phyloP scores from a whole-genome alignment of 2,329 filamentous ascomycete species.

The Alternaria viburni region DNA sequence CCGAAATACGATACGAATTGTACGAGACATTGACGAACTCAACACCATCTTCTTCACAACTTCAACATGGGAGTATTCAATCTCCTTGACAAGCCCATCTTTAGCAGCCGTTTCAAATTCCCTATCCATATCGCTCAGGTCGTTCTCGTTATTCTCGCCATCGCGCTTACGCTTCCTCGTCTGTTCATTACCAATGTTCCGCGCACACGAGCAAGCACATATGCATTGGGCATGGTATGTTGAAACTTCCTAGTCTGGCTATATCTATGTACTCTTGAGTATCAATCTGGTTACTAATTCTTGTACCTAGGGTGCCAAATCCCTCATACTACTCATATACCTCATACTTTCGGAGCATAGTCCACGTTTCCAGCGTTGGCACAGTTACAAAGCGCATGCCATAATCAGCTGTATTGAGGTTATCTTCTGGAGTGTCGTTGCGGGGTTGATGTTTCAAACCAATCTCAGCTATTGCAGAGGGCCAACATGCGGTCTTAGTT shows the following conservation, averaged over 20 bases:
- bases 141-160: constrained; percentile 14
- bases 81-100: constrained; percentile 35
- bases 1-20: neutral
- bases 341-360: constrained; percentile 50
- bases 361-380: constrained; percentile 43
- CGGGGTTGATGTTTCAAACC: constrained; percentile 34
- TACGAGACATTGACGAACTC: neutral
- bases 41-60: neutral
- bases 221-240: constrained; percentile 31
- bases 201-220: constrained; percentile 25
- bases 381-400: constrained; percentile 50
- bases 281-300: neutral
- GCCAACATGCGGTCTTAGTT: constrained; percentile 24
- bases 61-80: constrained; percentile 16
- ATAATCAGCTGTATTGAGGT: constrained; percentile 53
- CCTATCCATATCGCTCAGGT: constrained; percentile 20
- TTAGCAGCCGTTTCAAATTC: constrained; percentile 21
- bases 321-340: constrained; percentile 51
- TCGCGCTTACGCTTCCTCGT: constrained; percentile 24
- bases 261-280: neutral
- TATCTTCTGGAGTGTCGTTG: constrained; percentile 52
- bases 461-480: constrained; percentile 25
- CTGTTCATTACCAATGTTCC: constrained; percentile 31
- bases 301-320: constrained; percentile 45
- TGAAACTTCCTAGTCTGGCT: neutral